Evolutionary conservation across 306 rosid genomes (phyloP), one percentile per base, ranked within the genome.

Genomic region (Quercus engelmannii): DNA sequence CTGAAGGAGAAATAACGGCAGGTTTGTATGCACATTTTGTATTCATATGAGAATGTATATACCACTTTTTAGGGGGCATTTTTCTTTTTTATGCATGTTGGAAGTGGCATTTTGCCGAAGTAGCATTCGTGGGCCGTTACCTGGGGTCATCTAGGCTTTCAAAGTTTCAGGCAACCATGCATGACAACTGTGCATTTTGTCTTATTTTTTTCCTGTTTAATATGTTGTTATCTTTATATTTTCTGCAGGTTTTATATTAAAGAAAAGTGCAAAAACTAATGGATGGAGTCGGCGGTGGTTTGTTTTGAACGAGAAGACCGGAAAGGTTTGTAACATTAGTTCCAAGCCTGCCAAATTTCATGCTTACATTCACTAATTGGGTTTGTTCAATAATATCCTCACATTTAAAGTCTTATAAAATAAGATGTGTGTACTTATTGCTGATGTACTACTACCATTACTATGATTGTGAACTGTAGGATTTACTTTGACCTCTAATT

Each of bases 231-330:
- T 51, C 69, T 72, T 77, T 71, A 49, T 61, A 23, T 65, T 78
- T 23, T 82, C 41, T 80, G 81, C 86, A 95, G 99, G 99, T 43
- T 95, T 86, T 86, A 69, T 95, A 71, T 83, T 86, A 70, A 95
- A 95, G 90, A 95, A 89, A 88, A 95, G 99, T 85, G 91, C 88
- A 71, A 95, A 95, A 89, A 91, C 92, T 75, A 91, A 86, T 83
- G 99, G 93, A 10, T 95, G 99, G 99, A 93, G 90, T 89, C 86
- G 89, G 83, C 90, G 98, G 75, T 95, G 99, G 99, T 95, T 95
- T 90, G 99, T 93, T 76, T 85, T 95, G 77, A 95, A 95, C 81
- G 97, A 86, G 85, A 95, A 95, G 88, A 90, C 97, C 1, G 99
- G 99, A 77, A 95, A 95, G 99, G 99, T 95, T 56, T 79, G 90